Evolutionary conservation across 257 asterid genomes (phyloP).

Genomic region (Ilex aquifolium): DNA sequence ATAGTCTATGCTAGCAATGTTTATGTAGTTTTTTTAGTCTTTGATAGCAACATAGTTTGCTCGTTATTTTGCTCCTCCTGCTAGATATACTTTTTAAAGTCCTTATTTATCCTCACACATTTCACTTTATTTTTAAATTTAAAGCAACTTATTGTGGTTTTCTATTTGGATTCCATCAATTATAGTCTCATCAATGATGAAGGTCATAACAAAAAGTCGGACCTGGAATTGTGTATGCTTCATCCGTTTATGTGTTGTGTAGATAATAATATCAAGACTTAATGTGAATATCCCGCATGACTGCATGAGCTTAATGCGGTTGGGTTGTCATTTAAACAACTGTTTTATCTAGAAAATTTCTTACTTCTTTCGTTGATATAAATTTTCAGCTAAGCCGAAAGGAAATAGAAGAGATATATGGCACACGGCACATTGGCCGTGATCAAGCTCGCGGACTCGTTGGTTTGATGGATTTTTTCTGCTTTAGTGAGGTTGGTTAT

Average conservation of each 20-base stretch:
- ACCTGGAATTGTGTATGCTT: too few relatives aligned
- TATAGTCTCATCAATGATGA: background rate
- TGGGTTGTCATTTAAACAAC: background rate
- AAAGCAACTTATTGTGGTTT: background rate
- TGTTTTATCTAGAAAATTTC: background rate
- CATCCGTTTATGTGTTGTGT: too few relatives aligned
- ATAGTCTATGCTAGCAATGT: too few relatives aligned
- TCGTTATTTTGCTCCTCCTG: too few relatives aligned
- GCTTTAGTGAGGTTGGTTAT: conserved; percentile 90
- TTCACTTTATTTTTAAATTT: too few relatives aligned
- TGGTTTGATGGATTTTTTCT: conserved; percentile 94
- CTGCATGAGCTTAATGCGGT: background rate
- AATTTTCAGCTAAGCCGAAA: conserved; percentile 62
- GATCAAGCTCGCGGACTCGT: conserved; percentile 84
- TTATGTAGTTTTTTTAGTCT: too few relatives aligned
- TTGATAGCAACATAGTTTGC: too few relatives aligned
- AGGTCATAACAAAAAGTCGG: too few relatives aligned
- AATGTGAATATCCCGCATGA: background rate
- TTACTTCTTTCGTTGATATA: conserved; percentile 8
- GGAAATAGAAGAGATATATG: conserved; percentile 75
- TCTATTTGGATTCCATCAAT: background rate
- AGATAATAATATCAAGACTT: background rate
- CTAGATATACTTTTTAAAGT: too few relatives aligned
- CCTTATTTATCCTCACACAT: too few relatives aligned
- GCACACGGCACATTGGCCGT: conserved; percentile 89